These are phyloP conservation scores for Podospora pseudopauciseta DNA, from an alignment of 495 filamentous ascomycete genomes.

Conservation along the genomic window DNA sequence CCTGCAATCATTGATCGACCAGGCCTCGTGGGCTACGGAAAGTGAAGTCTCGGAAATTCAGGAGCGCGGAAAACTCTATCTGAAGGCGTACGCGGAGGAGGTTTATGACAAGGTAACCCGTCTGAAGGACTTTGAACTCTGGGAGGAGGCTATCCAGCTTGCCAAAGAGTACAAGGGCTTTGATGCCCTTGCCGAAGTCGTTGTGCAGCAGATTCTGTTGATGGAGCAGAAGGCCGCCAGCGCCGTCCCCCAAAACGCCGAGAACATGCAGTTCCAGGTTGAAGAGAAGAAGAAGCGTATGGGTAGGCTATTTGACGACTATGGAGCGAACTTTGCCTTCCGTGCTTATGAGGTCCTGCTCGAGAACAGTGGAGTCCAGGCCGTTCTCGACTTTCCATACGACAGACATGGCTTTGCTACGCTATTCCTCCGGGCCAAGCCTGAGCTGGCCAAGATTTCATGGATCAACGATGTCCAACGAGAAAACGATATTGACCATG, in stretches of 20 bases:
- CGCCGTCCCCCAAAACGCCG: slow-evolving; percentile 18
- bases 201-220: slow-evolving; percentile 39
- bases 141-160: slow-evolving; percentile 63
- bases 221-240: slow-evolving; percentile 28
- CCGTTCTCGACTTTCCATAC: slow-evolving; percentile 62
- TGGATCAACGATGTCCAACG: slow-evolving; percentile 90
- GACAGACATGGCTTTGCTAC: slow-evolving; percentile 65
- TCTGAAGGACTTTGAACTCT: slow-evolving; percentile 65
- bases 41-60: slow-evolving; percentile 35
- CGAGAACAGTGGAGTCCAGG: slow-evolving; percentile 56
- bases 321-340: slow-evolving; percentile 73
- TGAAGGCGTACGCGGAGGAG: slow-evolving; percentile 36
- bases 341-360: slow-evolving; percentile 76
- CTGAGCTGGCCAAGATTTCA: slow-evolving; percentile 67
- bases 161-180: slow-evolving; percentile 73
- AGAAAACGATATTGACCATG: slow-evolving; percentile 66
- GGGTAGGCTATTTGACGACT: slow-evolving; percentile 64
- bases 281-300: slow-evolving; percentile 39
- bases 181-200: slow-evolving; percentile 61
- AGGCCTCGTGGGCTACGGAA: slow-evolving; percentile 36
- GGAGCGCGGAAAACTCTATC: slow-evolving; percentile 36
- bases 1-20: slow-evolving; percentile 42
- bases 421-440: slow-evolving; percentile 65
- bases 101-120: slow-evolving; percentile 40
- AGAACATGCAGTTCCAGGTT: slow-evolving; percentile 29